Evolutionary conservation across 2,329 filamentous ascomycete genomes (phyloP), one percentile per base, ranked within the genome.

Genomic region (Remersonia thermophila): DNA sequence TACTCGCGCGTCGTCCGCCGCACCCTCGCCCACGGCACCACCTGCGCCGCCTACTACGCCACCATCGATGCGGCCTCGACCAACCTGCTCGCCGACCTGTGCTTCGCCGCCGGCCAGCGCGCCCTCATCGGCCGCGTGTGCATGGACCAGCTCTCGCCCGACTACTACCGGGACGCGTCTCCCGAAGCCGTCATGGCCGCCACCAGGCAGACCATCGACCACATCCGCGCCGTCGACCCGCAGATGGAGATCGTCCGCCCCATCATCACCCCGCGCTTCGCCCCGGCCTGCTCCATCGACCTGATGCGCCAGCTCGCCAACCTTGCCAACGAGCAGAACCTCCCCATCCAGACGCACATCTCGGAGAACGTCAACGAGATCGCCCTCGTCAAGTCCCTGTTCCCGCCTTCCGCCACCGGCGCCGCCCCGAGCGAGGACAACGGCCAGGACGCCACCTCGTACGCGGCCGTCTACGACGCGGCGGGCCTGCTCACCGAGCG

Each of bases 51-150:
- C n/a, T 96, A 96, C 67, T 96, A 83, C 57, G 89, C 89, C 40
- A 96, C 91, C 17, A 77, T 85, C 44, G 79, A 93, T 55, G 82
- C 93, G 1, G 67, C 73, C 1, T 77, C 86, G 2, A 98, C 91
- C n/a, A 95, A 94, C 54, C 70, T 94, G 7, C 77, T 98, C 5
- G 83, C 87, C 0, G 76, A 84, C 45, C 72, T 95, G 13, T 95
- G 89, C 52, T 67, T 83, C n/a, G 55, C 62, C 0, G 63, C 73
- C 17, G 91, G 91, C 30, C 91, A 98, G 60, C 71, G 91, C 36
- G 91, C 91, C 6, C 83, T 96, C 46, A 73, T 98, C 28, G 91
- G 91, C 23, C 71, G 91, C 28, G 83, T 93, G n/a, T 95, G 87
- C 65, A 96, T 98, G 91, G 85, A 96, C 56, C 69, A 71, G 20